Evolutionary conservation across 1,284 basidiomycete genomes (phyloP).

Genomic region (Sporisorium iseilematis-ciliati): DNA sequence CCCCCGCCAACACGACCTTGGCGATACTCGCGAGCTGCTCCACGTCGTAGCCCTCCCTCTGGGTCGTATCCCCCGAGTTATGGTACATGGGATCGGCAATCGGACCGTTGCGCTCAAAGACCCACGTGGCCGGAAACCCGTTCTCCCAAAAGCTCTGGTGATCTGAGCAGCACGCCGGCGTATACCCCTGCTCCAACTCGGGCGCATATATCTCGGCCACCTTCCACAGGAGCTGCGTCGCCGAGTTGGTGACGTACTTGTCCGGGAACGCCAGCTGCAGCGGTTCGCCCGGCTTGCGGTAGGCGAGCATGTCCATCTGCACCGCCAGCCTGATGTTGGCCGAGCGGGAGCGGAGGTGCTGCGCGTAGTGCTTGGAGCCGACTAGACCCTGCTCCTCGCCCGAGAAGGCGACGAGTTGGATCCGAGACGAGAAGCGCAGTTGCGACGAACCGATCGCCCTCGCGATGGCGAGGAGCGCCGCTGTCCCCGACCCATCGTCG

Average conservation of each 20-base stretch:
- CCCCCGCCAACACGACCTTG: constrained; percentile 57
- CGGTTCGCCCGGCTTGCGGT: constrained; percentile 60
- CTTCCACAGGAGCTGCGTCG: constrained; percentile 53
- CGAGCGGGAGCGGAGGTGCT: constrained; percentile 5
- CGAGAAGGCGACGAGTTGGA: constrained; percentile 67
- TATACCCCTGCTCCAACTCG: constrained; percentile 50
- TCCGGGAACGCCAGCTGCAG: constrained; percentile 69
- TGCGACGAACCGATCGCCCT: constrained; percentile 42
- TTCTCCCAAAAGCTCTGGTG: constrained; percentile 67
- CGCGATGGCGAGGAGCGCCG: constrained; percentile 65
- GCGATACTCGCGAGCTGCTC: constrained; percentile 64
- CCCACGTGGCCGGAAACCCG: constrained; percentile 56
- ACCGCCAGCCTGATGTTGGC: constrained; percentile 35
- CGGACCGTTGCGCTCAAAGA: constrained; percentile 69
- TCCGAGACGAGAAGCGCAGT: constrained; percentile 42
- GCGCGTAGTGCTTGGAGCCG: constrained; percentile 51
- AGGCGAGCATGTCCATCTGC: constrained; percentile 67
- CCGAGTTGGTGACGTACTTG: constrained; percentile 55
- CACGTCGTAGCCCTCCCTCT: constrained; percentile 63
- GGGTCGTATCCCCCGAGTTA: constrained; percentile 62
- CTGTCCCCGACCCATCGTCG: constrained; percentile 57
- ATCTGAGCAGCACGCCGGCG: constrained; percentile 68
- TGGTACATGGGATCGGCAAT: constrained; percentile 69
- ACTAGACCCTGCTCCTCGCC: constrained; percentile 70
- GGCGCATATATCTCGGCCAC: constrained; percentile 66